Evolutionary conservation across 179 eudicot species (phyloP).

Genomic region (Drosera spatulata): DNA sequence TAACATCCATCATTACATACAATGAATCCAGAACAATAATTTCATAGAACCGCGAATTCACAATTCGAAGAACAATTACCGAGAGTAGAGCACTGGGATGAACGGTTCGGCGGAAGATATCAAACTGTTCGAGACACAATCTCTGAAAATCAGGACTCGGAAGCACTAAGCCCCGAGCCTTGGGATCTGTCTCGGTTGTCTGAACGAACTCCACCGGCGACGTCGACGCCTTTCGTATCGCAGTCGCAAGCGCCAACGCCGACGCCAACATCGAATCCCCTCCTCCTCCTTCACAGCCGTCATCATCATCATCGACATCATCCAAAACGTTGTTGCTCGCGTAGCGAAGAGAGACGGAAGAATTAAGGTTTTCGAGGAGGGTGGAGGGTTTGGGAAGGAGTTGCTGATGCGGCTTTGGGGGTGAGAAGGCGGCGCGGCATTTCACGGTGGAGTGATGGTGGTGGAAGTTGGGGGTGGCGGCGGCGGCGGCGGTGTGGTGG

Average conservation of each 20-base stretch:
- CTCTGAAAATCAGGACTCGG: slow-evolving; percentile 83
- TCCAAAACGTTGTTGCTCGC: slow-evolving; percentile 24
- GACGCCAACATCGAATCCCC: slow-evolving; percentile 40
- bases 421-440: slow-evolving; percentile 9
- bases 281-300: slow-evolving; percentile 2
- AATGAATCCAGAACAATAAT: no score
- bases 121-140: slow-evolving; percentile 73
- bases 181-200: slow-evolving; percentile 42
- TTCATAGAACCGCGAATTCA: no score
- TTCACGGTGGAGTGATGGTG: slow-evolving; percentile 8
- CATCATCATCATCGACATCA: slow-evolving; percentile 12
- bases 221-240: slow-evolving; percentile 56
- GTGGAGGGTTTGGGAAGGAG: slow-evolving; percentile 8
- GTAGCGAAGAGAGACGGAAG: slow-evolving; percentile 15
- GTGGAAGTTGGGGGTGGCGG: slow-evolving; percentile 3
- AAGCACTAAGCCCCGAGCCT: slow-evolving; percentile 38
- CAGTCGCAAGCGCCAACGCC: slow-evolving; percentile 62
- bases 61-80: slow-evolving; percentile 12
- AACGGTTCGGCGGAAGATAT: slow-evolving; percentile 70
- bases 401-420: slow-evolving; percentile 8
- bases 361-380: slow-evolving; percentile 6
- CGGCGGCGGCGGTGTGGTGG: slow-evolving; percentile 8
- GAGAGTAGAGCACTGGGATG: slow-evolving; percentile 68
- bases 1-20: no score
- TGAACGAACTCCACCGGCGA: slow-evolving; percentile 76